Evolutionary conservation across 192 early-diverging fungal species (phyloP).

Genomic region (Backusella tuberculispora): DNA sequence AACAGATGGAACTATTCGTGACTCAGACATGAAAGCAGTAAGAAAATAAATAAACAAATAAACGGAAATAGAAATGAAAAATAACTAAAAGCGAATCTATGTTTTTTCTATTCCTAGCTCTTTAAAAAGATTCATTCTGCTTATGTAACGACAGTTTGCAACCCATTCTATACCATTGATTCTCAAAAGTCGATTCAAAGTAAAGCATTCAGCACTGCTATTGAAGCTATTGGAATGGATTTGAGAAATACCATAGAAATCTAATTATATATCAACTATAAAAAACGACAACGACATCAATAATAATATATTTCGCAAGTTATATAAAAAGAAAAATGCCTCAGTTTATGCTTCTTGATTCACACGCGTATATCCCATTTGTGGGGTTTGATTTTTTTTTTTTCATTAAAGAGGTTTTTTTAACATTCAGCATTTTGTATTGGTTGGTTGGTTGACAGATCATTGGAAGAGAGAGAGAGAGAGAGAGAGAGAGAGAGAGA

Average conservation of each 20-base stretch:
- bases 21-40: constrained; percentile 82
- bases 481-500: no score
- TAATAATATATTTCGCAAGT: no score
- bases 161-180: constrained; percentile 85
- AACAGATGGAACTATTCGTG: constrained; percentile 75
- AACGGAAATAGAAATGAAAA: background rate
- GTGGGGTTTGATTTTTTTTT: no score
- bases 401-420: no score
- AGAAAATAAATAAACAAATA: constrained; percentile 21
- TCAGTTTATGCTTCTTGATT: no score
- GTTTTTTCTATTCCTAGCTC: constrained; percentile 49
- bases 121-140: constrained; percentile 85
- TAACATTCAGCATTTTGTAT: no score
- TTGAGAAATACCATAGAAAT: constrained; percentile 23
- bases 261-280: background rate
- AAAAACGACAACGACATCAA: no score
- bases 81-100: background rate
- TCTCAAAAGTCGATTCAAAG: constrained; percentile 56
- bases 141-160: constrained; percentile 78
- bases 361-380: no score
- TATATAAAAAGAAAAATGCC: background rate
- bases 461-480: no score
- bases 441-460: no score
- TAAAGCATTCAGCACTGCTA: constrained; percentile 56
- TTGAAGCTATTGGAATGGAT: constrained; percentile 56